phyloP scores from a whole-genome alignment of 139 green algal genomes.

The Trebouxia sp. region DNA sequence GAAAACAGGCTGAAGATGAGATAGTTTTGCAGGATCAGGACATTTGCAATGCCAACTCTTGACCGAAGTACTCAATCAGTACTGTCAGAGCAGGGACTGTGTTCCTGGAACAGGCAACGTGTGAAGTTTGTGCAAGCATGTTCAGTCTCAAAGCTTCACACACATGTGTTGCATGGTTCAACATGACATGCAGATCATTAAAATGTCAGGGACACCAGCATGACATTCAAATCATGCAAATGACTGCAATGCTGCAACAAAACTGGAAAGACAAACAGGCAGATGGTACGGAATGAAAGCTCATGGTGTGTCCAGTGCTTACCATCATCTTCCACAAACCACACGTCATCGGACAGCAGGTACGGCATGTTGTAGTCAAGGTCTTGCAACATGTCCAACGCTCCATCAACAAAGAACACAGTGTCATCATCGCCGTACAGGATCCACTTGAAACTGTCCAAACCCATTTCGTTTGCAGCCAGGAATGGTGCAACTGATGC shows the following conservation, averaged over 20 bases:
- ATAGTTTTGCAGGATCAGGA: no score
- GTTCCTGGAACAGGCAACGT: no score
- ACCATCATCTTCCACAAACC: constrained; percentile 30
- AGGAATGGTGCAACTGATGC: constrained; percentile 33
- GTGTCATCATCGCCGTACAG: constrained; percentile 45
- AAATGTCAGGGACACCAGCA: no score
- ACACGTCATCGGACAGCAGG: constrained; percentile 35
- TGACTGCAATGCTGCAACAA: neutral
- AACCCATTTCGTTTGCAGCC: constrained; percentile 24
- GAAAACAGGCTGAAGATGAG: no score
- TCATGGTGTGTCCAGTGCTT: neutral
- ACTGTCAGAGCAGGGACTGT: no score
- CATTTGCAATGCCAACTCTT: no score
- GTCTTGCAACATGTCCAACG: constrained; percentile 22
- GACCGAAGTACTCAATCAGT: no score
- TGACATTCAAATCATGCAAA: no score
- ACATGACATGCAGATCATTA: no score
- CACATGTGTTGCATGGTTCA: no score
- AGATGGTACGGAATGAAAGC: neutral
- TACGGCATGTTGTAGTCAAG: constrained; percentile 38
- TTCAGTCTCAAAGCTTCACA: no score
- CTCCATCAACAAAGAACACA: constrained; percentile 34
- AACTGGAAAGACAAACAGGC: neutral
- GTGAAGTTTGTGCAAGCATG: no score
- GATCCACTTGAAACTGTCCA: constrained; percentile 36